phyloP scores from a whole-genome alignment of 2,329 filamentous ascomycete genomes.

The Claviceps purpurea region DNA sequence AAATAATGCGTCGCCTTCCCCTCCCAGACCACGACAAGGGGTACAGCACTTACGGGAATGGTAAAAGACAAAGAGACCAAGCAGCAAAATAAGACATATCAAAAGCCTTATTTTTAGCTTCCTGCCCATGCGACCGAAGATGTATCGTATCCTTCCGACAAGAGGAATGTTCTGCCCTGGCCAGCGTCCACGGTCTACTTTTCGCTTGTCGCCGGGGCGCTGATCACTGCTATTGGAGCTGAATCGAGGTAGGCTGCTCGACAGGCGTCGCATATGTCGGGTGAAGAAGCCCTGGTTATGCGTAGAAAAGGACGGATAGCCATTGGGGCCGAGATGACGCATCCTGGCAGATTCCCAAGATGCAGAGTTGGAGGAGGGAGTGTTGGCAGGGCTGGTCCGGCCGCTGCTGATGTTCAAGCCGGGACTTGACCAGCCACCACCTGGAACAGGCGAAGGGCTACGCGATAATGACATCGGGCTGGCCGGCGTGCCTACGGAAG shows the following conservation, averaged over 20 bases:
- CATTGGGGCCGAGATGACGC: conserved; percentile 57
- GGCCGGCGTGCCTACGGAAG: conserved; percentile 37
- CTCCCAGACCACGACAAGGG: background rate
- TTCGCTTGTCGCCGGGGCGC: conserved; percentile 65
- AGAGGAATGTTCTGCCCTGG: conserved; percentile 29
- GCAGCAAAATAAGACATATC: conserved; percentile 43
- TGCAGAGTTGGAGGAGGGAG: conserved; percentile 40
- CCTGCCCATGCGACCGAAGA: conserved; percentile 42
- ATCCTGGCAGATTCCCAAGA: conserved; percentile 77
- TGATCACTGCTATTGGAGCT: conserved; percentile 29
- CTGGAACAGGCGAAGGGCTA: conserved; percentile 72
- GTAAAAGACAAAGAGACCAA: conserved; percentile 54
- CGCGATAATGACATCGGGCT: conserved; percentile 69
- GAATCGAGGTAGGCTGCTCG: conserved; percentile 65
- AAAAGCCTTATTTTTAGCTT: conserved; percentile 52
- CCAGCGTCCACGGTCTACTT: conserved; percentile 45
- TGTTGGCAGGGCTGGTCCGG: conserved; percentile 49
- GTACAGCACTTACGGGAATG: conserved; percentile 48
- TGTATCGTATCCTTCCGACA: conserved; percentile 31
- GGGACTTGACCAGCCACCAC: conserved; percentile 80
- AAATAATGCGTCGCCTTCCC: background rate
- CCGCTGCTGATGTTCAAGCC: conserved; percentile 63
- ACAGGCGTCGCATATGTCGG: conserved; percentile 69
- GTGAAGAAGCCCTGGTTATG: conserved; percentile 80
- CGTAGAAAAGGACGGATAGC: conserved; percentile 67